A percentile compares a stretch with the other conserved stretches of the same genome.
Conservation (phyloP, 108 stramenopile species). For the Mediolabrus comicus region DNA sequence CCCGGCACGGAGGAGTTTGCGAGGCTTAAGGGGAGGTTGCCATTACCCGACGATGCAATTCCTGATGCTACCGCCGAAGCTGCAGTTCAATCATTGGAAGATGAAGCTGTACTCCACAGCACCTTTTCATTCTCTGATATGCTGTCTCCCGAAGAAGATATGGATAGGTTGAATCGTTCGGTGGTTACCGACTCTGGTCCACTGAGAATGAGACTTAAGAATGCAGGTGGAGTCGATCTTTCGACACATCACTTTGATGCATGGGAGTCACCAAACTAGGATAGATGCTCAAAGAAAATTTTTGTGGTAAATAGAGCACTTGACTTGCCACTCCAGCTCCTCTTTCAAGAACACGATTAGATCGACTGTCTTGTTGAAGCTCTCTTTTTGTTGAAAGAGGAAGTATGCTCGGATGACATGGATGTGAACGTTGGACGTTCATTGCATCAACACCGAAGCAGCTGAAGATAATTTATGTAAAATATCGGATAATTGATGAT, state of each 20-base stretch:
- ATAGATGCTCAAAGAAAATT: not conserved
- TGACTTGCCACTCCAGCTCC: too few relatives aligned
- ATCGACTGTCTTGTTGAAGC: too few relatives aligned
- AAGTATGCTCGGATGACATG: not conserved
- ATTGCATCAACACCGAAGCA: not conserved
- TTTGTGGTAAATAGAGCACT: too few relatives aligned
- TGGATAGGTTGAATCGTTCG: conserved; percentile 5
- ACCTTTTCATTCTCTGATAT: conserved; percentile 40
- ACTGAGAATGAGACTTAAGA: conserved; percentile 34
- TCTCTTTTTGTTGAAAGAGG: too few relatives aligned
- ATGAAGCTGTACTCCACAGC: conserved; percentile 4
- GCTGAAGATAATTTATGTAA: too few relatives aligned
- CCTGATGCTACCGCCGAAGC: not conserved
- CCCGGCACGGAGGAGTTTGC: conserved; percentile 28
- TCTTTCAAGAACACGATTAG: too few relatives aligned
- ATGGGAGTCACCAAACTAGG: conserved; percentile 29
- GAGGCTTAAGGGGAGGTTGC: not conserved
- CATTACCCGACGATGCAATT: conserved; percentile 1
- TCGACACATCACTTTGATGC: conserved; percentile 45
- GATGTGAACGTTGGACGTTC: not conserved
- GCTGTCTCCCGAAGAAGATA: conserved; percentile 28
- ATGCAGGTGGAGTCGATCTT: conserved; percentile 10
- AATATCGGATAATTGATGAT: too few relatives aligned
- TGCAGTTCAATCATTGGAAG: conserved; percentile 2
- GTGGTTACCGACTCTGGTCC: conserved; percentile 40